Base-by-base conservation (phyloP, 2,329 filamentous ascomycete genomes). In the Pseudogymnoascus sp. region DNA sequence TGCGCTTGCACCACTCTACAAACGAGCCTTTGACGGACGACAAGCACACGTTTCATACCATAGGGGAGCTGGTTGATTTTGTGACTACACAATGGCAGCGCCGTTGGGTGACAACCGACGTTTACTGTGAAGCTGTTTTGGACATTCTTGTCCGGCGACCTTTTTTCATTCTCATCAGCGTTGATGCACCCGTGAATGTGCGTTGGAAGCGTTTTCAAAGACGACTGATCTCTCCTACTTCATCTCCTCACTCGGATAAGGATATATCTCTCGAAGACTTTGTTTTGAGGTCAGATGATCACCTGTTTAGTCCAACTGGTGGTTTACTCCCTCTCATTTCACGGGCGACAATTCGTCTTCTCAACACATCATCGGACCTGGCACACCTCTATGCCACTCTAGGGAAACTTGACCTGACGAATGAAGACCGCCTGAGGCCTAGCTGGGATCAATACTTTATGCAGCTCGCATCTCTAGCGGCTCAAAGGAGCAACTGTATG, bases 371-470 rank as follows among this genome's bases (percentile, higher is more conserved):
- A 0, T 80, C 84, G 14, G 88, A 87, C 26, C 76, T 96, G 1
- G 78, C 84, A 8, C 83, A 88, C 67, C 81, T 97, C 5, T 86
- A 91, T 73, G 79, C 82, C 3, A 87, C 89, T 7, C 83, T 99
- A 1, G 81, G 83, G 59, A 82, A 84, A 55, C 82, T 97, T 6
- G 84, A 96, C 72, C 83, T 99, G 26, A 82, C 88, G 1, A 87
- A 94, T 70, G 83, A 88, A 35, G 83, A 89, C 69, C 88, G 94
- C 1, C 81, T 99, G 37, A 86, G 94, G 1, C 94, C 94, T 0
- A 87, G 85, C 59, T 99, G 94, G 94, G 94, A 99, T 75, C 87
- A 90, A 70, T 99, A 99, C 78, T 99, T 99, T 73, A 99, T 99
- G 94, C 86, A 90, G 41, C 81, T 99, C n/a, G 92, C 94, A 4